A percentile compares a stretch with the other conserved stretches of the same genome.
These are phyloP conservation scores for Naumovozyma castellii DNA, from an alignment of 805 yeast species.

Conservation along the genomic window DNA sequence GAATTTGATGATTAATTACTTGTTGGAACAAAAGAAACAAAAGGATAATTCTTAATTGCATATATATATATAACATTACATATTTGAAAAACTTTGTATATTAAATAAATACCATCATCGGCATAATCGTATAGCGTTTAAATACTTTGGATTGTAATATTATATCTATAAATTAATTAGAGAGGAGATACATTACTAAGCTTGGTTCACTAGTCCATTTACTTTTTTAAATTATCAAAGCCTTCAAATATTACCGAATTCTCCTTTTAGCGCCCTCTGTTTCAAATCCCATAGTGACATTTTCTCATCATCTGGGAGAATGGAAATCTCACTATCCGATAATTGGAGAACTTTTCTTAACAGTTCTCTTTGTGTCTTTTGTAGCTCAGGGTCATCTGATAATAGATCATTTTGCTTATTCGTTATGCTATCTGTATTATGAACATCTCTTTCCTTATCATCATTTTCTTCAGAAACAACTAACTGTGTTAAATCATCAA, in stretches of 20 bases:
- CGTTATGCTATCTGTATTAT: constrained; percentile 17
- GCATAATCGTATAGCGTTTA: background rate
- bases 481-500: constrained; percentile 28
- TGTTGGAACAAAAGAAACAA: background rate
- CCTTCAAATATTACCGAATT: constrained; percentile 19
- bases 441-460: constrained; percentile 20
- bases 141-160: too few species aligned
- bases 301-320: constrained; percentile 44
- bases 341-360: constrained; percentile 44
- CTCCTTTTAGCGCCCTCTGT: constrained; percentile 30
- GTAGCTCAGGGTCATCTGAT: constrained; percentile 17
- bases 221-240: too few species aligned
- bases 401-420: constrained; percentile 6
- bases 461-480: constrained; percentile 28
- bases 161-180: too few species aligned
- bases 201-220: too few species aligned
- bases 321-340: constrained; percentile 41
- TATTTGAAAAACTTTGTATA: too few species aligned
- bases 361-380: constrained; percentile 35
- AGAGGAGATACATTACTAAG: too few species aligned
- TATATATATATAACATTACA: too few species aligned
- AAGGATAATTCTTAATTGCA: too few species aligned
- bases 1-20: constrained; percentile 12
- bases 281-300: constrained; percentile 31
- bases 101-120: too few species aligned